Conservation (phyloP, 1,284 basidiomycete species). For the Marasmius fiardii region DNA sequence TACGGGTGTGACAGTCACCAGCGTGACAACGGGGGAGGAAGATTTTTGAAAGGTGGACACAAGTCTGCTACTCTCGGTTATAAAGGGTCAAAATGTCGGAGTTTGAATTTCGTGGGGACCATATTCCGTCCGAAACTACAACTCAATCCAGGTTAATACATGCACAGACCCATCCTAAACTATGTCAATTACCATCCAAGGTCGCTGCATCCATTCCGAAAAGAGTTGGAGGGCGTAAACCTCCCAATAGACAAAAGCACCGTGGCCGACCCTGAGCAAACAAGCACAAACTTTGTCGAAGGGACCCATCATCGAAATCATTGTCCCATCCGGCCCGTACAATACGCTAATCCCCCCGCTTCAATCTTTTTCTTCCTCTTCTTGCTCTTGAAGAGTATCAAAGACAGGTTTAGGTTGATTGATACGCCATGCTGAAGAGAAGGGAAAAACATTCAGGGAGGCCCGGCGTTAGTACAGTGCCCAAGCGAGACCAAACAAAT, state of each 20-base stretch:
- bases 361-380: constrained; percentile 30
- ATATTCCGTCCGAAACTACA: not conserved
- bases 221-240: not conserved
- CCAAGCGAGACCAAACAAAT: constrained; percentile 21
- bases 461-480: constrained; percentile 25
- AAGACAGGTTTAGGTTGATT: constrained; percentile 83
- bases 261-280: not conserved
- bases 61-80: constrained; percentile 1
- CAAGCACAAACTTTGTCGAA: not conserved
- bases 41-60: constrained; percentile 1
- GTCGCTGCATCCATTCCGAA: not conserved
- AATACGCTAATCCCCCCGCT: constrained; percentile 16
- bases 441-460: constrained; percentile 31
- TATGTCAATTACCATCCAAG: not conserved
- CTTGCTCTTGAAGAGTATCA: constrained; percentile 54
- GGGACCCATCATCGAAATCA: constrained; percentile 19
- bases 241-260: not conserved
- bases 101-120: not conserved
- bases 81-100: not conserved
- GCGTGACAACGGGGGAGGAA: constrained; percentile 5
- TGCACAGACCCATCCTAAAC: not conserved
- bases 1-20: constrained; percentile 30
- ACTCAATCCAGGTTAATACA: not conserved
- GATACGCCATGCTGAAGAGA: constrained; percentile 69
- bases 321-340: constrained; percentile 19